A percentile compares a stretch with the other conserved stretches of the same genome.
Evolutionary conservation across 768 basidiomycete species (phyloP).

Genomic region (Mycena metata): DNA sequence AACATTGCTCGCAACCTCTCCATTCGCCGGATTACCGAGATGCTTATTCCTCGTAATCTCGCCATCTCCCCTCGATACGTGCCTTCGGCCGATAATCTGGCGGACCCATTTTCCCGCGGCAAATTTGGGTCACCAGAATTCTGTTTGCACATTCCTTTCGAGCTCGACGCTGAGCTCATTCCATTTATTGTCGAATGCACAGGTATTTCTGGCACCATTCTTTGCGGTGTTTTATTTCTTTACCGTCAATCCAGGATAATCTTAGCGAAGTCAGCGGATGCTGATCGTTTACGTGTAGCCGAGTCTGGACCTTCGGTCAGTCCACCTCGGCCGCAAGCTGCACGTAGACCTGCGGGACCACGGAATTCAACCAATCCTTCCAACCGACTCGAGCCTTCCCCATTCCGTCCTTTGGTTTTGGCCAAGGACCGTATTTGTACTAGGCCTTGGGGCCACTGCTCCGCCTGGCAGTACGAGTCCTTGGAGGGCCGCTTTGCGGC

Average conservation of each 20-base stretch:
- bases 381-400: constrained; percentile 20
- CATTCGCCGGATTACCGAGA: too few relatives aligned
- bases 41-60: constrained; percentile 7
- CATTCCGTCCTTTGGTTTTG: too few relatives aligned
- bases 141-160: constrained; percentile 13
- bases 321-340: constrained; percentile 23
- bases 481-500: too few relatives aligned
- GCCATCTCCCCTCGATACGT: constrained; percentile 41
- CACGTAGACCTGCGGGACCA: constrained; percentile 12
- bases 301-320: constrained; percentile 21
- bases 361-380: constrained; percentile 16
- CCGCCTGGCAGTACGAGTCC: too few relatives aligned
- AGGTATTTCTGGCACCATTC: too few relatives aligned
- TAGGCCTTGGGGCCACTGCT: too few relatives aligned
- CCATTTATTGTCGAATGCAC: constrained; percentile 27
- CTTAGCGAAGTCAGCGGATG: constrained; percentile 17
- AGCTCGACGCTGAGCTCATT: constrained; percentile 36
- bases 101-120: constrained; percentile 48
- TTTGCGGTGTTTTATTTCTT: too few relatives aligned
- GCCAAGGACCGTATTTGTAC: too few relatives aligned
- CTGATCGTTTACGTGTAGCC: constrained; percentile 13
- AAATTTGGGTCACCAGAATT: constrained; percentile 20
- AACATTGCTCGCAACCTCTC: too few relatives aligned
- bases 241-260: too few relatives aligned
- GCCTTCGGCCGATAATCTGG: constrained; percentile 45